A percentile compares a stretch with the other conserved stretches of the same genome.
These are phyloP conservation scores for Corniculantispora saksenae DNA, from an alignment of 2,329 filamentous ascomycete species.

Conservation along the genomic window DNA sequence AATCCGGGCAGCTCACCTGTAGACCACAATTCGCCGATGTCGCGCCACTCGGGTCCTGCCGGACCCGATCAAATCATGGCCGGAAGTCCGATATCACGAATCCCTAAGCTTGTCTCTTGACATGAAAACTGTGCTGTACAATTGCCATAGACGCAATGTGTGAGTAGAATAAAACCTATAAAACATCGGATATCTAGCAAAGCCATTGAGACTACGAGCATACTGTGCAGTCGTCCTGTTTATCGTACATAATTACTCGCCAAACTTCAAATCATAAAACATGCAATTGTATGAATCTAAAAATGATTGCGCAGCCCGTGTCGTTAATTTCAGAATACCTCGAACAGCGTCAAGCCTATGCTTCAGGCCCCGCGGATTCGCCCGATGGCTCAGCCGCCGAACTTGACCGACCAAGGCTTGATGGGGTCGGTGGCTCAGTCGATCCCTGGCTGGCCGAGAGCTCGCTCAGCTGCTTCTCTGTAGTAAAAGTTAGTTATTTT, in stretches of 20 bases:
- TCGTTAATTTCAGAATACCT: not conserved
- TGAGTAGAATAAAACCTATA: not conserved
- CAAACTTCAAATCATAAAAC: slow-evolving; percentile 5
- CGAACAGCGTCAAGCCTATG: not conserved
- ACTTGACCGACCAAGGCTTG: slow-evolving; percentile 49
- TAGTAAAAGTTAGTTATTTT: too few species aligned
- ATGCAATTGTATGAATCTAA: not conserved
- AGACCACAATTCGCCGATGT: not conserved
- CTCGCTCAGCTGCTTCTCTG: slow-evolving; percentile 57
- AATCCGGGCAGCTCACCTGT: too few species aligned
- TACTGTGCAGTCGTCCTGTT: slow-evolving; percentile 2
- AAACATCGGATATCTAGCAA: slow-evolving; percentile 5
- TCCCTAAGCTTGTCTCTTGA: too few species aligned
- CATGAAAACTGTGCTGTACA: not conserved
- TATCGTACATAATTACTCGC: slow-evolving; percentile 12
- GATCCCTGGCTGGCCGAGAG: slow-evolving; percentile 32
- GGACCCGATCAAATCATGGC: not conserved
- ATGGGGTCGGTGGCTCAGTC: slow-evolving; percentile 51
- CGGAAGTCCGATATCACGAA: slow-evolving; percentile 6
- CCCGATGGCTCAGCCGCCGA: slow-evolving; percentile 48
- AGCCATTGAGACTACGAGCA: slow-evolving; percentile 2
- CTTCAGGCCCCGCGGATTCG: slow-evolving; percentile 24
- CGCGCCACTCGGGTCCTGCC: not conserved
- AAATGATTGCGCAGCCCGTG: not conserved
- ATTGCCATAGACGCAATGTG: not conserved